Evolutionary conservation across 768 basidiomycete species (phyloP).

Genomic region (Rhodotorula diobovata): DNA sequence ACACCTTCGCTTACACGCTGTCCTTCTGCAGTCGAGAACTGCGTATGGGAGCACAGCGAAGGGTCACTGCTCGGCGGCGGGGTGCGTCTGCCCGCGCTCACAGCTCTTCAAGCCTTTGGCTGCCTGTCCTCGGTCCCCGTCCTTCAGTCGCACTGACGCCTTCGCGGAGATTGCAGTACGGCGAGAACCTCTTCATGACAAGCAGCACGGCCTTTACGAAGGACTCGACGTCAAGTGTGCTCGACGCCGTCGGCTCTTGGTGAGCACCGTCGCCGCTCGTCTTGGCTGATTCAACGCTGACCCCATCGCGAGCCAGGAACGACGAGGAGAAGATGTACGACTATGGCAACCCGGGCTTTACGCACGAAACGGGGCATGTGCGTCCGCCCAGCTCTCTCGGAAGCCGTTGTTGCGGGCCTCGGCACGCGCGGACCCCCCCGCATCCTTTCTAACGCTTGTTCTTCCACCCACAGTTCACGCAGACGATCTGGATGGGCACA

Average conservation of each 20-base stretch:
- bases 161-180: neutral
- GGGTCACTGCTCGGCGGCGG: neutral
- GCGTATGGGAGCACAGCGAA: conserved; percentile 8
- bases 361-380: conserved; percentile 14
- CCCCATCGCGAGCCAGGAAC: too few relatives aligned
- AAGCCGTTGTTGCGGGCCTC: too few relatives aligned
- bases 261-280: neutral
- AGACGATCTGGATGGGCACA: conserved; percentile 4
- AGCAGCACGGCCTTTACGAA: too few relatives aligned
- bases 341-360: conserved; percentile 11
- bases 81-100: neutral
- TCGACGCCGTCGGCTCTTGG: conserved; percentile 7
- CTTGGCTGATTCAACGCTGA: neutral
- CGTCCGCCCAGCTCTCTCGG: neutral
- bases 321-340: conserved; percentile 6
- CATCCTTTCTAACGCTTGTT: too few relatives aligned
- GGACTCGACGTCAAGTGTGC: neutral
- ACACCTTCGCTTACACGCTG: too few relatives aligned
- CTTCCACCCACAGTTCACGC: neutral
- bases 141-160: too few relatives aligned
- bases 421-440: too few relatives aligned
- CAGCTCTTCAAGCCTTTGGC: neutral
- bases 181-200: conserved; percentile 10
- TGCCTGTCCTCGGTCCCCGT: neutral
- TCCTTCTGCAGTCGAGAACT: conserved; percentile 1